Evolutionary conservation across 495 filamentous ascomycete genomes (phyloP).

Genomic region (Aspergillus wentii): DNA sequence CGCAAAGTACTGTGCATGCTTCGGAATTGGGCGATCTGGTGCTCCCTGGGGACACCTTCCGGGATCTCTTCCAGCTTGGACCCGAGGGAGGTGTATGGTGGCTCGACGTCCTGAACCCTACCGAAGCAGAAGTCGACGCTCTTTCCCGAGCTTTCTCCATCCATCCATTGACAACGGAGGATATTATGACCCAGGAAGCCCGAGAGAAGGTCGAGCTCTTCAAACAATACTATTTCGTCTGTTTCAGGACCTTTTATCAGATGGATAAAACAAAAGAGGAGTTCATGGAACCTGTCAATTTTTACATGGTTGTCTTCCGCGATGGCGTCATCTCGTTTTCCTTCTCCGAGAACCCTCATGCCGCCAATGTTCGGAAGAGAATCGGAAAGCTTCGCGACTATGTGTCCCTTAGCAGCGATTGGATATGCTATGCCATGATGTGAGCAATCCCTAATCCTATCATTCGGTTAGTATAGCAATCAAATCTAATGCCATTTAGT

Average conservation of each 20-base stretch:
- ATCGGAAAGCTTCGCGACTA: conserved; percentile 93
- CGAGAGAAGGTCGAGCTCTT: conserved; percentile 98
- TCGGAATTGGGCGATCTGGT: conserved; percentile 82
- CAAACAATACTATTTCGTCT: conserved; percentile 94
- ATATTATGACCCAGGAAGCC: conserved; percentile 89
- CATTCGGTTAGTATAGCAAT: background rate
- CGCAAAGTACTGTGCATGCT: conserved; percentile 86
- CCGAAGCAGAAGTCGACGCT: conserved; percentile 81
- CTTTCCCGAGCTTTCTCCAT: conserved; percentile 88
- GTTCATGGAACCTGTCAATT: conserved; percentile 84
- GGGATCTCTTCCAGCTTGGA: conserved; percentile 79
- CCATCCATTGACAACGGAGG: conserved; percentile 89
- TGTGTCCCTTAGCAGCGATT: conserved; percentile 86
- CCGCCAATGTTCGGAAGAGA: conserved; percentile 80
- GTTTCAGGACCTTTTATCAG: conserved; percentile 89
- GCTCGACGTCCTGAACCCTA: conserved; percentile 88
- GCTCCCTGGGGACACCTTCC: conserved; percentile 80
- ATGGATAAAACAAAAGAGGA: conserved; percentile 71
- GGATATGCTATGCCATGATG: conserved; percentile 99
- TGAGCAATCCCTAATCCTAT: too few relatives aligned
- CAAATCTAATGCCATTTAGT: conserved; percentile 32
- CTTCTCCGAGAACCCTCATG: conserved; percentile 78
- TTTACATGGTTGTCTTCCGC: conserved; percentile 95
- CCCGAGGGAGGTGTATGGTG: conserved; percentile 82
- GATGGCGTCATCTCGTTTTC: conserved; percentile 94